Percentiles rank a stretch among this genome's conserved stretches.
These are phyloP conservation scores for Kwoniella europaea DNA, from an alignment of 768 basidiomycete species.

Conservation along the genomic window DNA sequence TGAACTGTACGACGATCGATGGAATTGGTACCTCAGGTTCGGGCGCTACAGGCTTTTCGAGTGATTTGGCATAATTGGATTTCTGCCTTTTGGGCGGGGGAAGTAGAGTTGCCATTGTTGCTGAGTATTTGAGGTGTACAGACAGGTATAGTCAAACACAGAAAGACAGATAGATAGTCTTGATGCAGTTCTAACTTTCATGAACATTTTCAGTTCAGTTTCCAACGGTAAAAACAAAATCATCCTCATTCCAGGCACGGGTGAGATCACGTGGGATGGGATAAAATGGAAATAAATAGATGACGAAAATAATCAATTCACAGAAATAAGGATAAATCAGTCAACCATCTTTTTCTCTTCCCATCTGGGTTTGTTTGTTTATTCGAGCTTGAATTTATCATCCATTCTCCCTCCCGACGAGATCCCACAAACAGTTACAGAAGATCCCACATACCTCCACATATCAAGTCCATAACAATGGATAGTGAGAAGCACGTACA, in stretches of 20 bases:
- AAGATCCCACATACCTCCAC: slow-evolving; percentile 23
- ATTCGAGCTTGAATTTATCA: slow-evolving; percentile 16
- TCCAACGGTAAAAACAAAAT: slow-evolving; percentile 17
- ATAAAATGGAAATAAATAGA: slow-evolving; percentile 17
- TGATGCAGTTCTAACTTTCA: not conserved
- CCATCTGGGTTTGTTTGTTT: slow-evolving; percentile 7
- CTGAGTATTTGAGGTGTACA: not conserved
- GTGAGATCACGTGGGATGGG: not conserved
- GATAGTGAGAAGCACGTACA: slow-evolving; percentile 23
- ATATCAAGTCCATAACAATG: slow-evolving; percentile 26
- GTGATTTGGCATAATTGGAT: slow-evolving; percentile 61
- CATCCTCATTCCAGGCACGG: slow-evolving; percentile 15
- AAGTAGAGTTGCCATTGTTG: slow-evolving; percentile 76
- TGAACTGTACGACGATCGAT: slow-evolving; percentile 87
- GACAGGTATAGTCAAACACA: not conserved
- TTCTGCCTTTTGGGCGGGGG: slow-evolving; percentile 90
- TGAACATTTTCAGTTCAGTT: slow-evolving; percentile 1
- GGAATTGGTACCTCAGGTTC: slow-evolving; percentile 61
- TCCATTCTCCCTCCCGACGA: slow-evolving; percentile 10
- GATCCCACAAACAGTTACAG: not conserved
- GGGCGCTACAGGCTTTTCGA: slow-evolving; percentile 57
- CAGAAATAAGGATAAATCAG: not conserved
- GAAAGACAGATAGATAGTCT: not conserved
- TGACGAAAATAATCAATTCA: slow-evolving; percentile 1
- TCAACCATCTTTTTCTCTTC: not conserved